phyloP scores from a whole-genome alignment of 176 grass and related monocot species.

The Zizania latifolia region DNA sequence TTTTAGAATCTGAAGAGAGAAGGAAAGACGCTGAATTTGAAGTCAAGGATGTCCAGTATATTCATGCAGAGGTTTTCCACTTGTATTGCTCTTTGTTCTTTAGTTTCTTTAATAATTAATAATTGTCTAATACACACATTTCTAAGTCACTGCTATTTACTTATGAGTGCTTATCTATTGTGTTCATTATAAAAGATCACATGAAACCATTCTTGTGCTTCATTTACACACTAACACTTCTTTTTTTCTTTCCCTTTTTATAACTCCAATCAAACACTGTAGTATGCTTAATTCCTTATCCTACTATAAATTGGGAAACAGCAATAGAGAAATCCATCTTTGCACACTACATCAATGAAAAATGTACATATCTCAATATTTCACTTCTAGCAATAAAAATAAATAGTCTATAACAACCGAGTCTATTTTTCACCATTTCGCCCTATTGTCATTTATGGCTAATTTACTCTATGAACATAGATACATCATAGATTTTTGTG shows the following conservation, averaged over 20 bases:
- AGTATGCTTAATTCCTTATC: neutral
- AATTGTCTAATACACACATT: slow-evolving; percentile 4
- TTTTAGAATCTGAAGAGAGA: slow-evolving; percentile 57
- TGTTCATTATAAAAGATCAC: neutral
- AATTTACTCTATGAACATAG: neutral
- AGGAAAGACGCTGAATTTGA: slow-evolving; percentile 61
- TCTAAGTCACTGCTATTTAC: neutral
- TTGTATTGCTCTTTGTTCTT: slow-evolving; percentile 28
- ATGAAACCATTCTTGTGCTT: slow-evolving; percentile 1
- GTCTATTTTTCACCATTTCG: neutral
- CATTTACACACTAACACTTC: neutral
- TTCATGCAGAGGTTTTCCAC: slow-evolving; percentile 76
- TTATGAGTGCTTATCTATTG: neutral
- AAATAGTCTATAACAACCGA: neutral
- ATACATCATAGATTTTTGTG: neutral
- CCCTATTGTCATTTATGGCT: neutral
- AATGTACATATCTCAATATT: slow-evolving; percentile 12
- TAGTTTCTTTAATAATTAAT: neutral
- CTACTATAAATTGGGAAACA: neutral
- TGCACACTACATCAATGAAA: neutral
- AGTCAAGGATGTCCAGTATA: slow-evolving; percentile 89
- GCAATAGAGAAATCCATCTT: neutral
- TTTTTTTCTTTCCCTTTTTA: neutral
- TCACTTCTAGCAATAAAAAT: neutral
- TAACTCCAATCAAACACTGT: neutral